Evolutionary conservation across 495 filamentous ascomycete genomes (phyloP), one percentile per base, ranked within the genome.

Genomic region (Trichoderma asperelloides): DNA sequence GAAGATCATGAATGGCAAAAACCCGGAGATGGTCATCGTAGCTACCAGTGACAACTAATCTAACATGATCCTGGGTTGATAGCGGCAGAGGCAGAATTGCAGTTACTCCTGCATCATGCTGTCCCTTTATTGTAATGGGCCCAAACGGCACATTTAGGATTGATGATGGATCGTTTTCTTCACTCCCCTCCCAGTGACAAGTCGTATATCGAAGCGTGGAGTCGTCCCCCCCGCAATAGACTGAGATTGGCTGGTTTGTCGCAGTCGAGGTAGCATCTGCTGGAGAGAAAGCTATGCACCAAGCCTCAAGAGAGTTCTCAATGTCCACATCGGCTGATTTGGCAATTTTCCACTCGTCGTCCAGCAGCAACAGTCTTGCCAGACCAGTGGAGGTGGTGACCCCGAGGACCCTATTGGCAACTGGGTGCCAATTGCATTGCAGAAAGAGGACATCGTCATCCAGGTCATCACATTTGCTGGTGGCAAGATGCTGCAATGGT

Each of bases 21-120:
- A 96, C 78, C 41, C 95, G 83, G 45, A 97, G 78, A 73, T 81
- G 78, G 69, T 98, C 96, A 69, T 98, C 95, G 74, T 98, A 98
- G 72, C 91, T 94, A 13, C 95, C 95, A 3, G 93, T 98, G 39
- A 96, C 71, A 9, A 97, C 69, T 8, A 92, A 69, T 23, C 82
- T 81, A 0, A 78, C 76, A 21, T 73, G 77, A 23, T 77, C 77
- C 0, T 71, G 43, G 30, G 70, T 64, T 4, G 75, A 63, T 11
- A 84, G 63, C 1, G 79, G 73, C 12, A 92, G 71, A 0, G 91
- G 89, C 39, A 97, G 74, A 66, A 98, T 94, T 1, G 92, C 86
- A 0, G 94, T 97, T 2, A 98, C 92, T 4, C 95, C 95, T 15
- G 93, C 92, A 18, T 81, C 82, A 23, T 65, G 64, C 71, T 97